Percentiles rank a stretch among this genome's conserved stretches.
Conservation (phyloP, 2,329 filamentous ascomycete species). For the Penicillium sp. region DNA sequence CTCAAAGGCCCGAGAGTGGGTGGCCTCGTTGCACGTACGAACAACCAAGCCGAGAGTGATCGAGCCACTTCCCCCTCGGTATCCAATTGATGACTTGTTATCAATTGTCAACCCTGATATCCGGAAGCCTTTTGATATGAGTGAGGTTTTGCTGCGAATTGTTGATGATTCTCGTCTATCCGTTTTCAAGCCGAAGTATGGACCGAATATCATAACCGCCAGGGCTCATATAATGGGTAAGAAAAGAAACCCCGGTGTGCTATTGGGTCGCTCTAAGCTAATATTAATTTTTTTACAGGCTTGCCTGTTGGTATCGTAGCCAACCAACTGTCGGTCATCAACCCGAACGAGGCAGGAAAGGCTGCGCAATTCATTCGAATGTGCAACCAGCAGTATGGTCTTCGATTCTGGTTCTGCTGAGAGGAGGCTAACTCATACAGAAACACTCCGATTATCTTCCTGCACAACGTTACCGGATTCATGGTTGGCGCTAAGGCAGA, state of each 20-base stretch:
- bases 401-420: no score
- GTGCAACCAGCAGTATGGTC: conserved; percentile 36
- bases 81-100: conserved; percentile 33
- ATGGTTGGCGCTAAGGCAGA: conserved; percentile 43
- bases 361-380: conserved; percentile 38
- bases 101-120: conserved; percentile 35
- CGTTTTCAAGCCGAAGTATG: conserved; percentile 37
- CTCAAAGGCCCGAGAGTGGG: conserved; percentile 34
- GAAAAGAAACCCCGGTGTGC: no score
- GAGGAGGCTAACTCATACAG: no score
- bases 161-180: conserved; percentile 37
- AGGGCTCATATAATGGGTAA: conserved; percentile 34
- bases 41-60: conserved; percentile 3
- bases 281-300: conserved; percentile 14
- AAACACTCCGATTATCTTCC: conserved; percentile 36
- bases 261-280: no score
- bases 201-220: conserved; percentile 31
- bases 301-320: conserved; percentile 35
- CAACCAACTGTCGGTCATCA: conserved; percentile 37
- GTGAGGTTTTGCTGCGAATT: conserved; percentile 35
- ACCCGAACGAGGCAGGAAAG: conserved; percentile 36
- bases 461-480: conserved; percentile 44
- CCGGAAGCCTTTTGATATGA: conserved; percentile 33
- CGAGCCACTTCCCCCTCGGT: conserved; percentile 21
- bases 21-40: conserved; percentile 18